Percentiles rank a stretch among this genome's conserved stretches.
These are phyloP conservation scores for Mycosphaerella sp. DNA, from an alignment of 2,329 filamentous ascomycete species.

Conservation along the genomic window DNA sequence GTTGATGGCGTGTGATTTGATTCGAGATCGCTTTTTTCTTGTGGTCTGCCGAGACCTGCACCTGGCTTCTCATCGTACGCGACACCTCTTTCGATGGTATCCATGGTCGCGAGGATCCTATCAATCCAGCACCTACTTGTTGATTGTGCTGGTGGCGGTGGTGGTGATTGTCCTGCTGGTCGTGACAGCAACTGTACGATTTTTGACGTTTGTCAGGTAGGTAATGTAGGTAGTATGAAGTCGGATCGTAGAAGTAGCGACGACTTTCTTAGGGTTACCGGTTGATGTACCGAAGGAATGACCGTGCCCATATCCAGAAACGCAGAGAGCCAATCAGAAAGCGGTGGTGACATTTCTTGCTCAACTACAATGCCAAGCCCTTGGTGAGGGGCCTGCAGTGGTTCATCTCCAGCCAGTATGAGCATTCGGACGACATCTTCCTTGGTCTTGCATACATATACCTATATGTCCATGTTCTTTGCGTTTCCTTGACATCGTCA, in stretches of 20 bases:
- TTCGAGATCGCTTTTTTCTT: background rate
- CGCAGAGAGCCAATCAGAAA: background rate
- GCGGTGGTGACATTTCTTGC: background rate
- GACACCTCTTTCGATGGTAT: conserved; percentile 19
- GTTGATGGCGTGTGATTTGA: background rate
- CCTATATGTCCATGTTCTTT: too few relatives aligned
- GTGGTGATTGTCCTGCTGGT: too few relatives aligned
- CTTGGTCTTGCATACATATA: background rate
- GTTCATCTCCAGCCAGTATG: background rate
- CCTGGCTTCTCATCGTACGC: conserved; percentile 13
- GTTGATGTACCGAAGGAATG: background rate
- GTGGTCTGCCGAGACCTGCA: conserved; percentile 11
- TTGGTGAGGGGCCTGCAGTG: background rate
- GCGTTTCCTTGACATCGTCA: too few relatives aligned
- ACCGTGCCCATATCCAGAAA: background rate
- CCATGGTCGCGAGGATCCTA: conserved; percentile 10
- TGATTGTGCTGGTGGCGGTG: background rate
- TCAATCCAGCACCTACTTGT: background rate
- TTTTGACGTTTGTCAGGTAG: too few relatives aligned
- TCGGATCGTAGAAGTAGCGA: too few relatives aligned
- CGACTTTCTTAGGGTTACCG: background rate
- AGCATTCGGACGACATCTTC: background rate
- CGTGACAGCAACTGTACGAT: too few relatives aligned
- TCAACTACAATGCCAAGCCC: background rate
- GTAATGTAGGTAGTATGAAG: too few relatives aligned